Evolutionary conservation across 768 basidiomycete genomes (phyloP).

Genomic region (Tulasnella sp.): DNA sequence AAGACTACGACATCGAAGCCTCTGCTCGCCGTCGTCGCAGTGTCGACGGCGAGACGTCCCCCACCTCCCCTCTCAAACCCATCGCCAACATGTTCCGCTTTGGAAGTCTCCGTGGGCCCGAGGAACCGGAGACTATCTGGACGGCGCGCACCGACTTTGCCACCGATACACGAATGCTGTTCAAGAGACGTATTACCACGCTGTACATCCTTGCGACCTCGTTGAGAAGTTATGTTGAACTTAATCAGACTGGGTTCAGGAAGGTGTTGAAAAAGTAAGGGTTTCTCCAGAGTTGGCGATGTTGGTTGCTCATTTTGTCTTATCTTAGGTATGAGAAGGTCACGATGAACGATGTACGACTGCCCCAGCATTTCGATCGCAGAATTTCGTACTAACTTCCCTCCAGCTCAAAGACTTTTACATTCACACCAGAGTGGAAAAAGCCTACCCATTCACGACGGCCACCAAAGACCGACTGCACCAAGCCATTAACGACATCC

Average conservation of each 20-base stretch:
- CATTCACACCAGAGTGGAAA: slow-evolving; percentile 56
- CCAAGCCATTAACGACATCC: slow-evolving; percentile 42
- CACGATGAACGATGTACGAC: slow-evolving; percentile 42
- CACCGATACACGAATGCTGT: slow-evolving; percentile 67
- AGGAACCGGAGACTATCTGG: slow-evolving; percentile 49
- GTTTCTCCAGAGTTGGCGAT: neutral
- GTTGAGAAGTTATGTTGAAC: slow-evolving; percentile 74
- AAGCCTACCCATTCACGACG: slow-evolving; percentile 52
- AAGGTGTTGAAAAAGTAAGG: slow-evolving; percentile 91
- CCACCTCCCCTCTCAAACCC: slow-evolving; percentile 22
- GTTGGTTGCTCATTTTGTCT: neutral
- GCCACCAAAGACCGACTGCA: slow-evolving; percentile 51
- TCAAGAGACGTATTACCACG: slow-evolving; percentile 78
- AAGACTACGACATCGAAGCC: slow-evolving; percentile 8
- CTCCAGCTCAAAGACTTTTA: slow-evolving; percentile 63
- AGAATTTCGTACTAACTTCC: neutral
- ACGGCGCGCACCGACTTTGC: slow-evolving; percentile 67
- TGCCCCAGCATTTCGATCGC: neutral
- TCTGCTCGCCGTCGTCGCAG: neutral
- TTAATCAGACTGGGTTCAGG: slow-evolving; percentile 87
- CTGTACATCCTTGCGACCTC: slow-evolving; percentile 66
- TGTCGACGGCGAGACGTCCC: neutral
- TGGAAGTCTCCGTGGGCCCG: slow-evolving; percentile 14
- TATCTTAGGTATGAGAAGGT: slow-evolving; percentile 80
- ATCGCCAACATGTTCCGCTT: slow-evolving; percentile 40